Evolutionary conservation across 345 rosid species (phyloP), one percentile per base, ranked within the genome.

Genomic region (Lagerstroemia speciosa): DNA sequence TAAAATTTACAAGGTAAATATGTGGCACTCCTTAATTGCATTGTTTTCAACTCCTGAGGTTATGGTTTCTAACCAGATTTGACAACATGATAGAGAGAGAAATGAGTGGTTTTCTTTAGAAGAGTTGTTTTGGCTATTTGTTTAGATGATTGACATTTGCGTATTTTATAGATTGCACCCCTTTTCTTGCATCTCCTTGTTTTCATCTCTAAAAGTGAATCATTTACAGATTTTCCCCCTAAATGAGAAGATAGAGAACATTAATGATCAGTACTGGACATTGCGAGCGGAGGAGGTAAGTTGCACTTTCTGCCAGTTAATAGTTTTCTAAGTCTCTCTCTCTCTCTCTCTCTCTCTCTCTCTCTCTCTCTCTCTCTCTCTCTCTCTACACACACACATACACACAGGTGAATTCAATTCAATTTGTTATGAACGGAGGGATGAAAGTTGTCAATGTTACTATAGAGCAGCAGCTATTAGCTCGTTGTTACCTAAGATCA

Each of bases 241-340:
- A 62, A 70, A 53, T 76, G 94, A 88, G 67, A 88, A 79, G 78
- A 88, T 88, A 43, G 94, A 88, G 80, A 88, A 81, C 75, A 86
- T 88, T 65, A 88, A 88, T 78, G 94, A 88, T 70, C 91, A 88
- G 65, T 86, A 86, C 73, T 88, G 94, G 91, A 88, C 91, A 34
- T 69, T 88, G 64, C 89, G 94, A 29, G 91, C 91, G 43, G 94
- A 88, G 72, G 94, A 88, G 91, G 94, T 78, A 72, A 72, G 46
- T 63, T 33, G 46, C 71, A 29, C 16, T 29, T 32, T 16, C 32
- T 52, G 27, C 55, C 26, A 16, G n/a, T 64, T 61, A 30, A 5
- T 61, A 29, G 14, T 19, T 61, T 48, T 50, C 26, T 15, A n/a
- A 52, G 15, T 67, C 50, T 48, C 32, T 27, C 38, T 20, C 46